A percentile compares a stretch with the other conserved stretches of the same genome.
These are phyloP conservation scores for Phialemoniopsis sp. DNA, from an alignment of 2,329 filamentous ascomycete species.

Conservation along the genomic window DNA sequence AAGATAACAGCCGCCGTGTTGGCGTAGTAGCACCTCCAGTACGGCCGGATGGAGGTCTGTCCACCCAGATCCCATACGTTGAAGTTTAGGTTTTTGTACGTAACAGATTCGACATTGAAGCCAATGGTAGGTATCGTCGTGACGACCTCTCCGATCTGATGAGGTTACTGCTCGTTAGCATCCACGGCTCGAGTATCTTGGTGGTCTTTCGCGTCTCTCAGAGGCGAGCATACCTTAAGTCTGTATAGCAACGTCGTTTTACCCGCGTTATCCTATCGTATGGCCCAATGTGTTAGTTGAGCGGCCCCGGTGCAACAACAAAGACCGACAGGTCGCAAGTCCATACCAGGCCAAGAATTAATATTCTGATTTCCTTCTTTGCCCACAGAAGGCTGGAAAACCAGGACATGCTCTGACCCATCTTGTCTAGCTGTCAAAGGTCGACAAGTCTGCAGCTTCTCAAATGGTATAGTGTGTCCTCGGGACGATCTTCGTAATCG, in stretches of 20 bases:
- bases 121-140: slow-evolving; percentile 99
- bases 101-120: slow-evolving; percentile 98
- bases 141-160: slow-evolving; percentile 93
- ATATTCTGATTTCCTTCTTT: slow-evolving; percentile 97
- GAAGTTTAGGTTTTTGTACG: slow-evolving; percentile 97
- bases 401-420: slow-evolving; percentile 65
- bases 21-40: slow-evolving; percentile 99
- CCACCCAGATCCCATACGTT: slow-evolving; percentile 99
- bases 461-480: slow-evolving; percentile 2
- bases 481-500: background rate
- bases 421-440: slow-evolving; percentile 29
- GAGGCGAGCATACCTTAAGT: slow-evolving; percentile 64
- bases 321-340: slow-evolving; percentile 4
- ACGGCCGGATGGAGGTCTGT: slow-evolving; percentile 96
- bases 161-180: slow-evolving; percentile 7
- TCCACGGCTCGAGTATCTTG: background rate
- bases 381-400: slow-evolving; percentile 73
- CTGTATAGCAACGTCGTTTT: slow-evolving; percentile 97
- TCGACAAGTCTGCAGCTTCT: slow-evolving; percentile 2
- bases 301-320: slow-evolving; percentile 9
- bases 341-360: slow-evolving; percentile 84
- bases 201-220: too few relatives aligned
- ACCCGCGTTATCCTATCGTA: slow-evolving; percentile 83
- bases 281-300: slow-evolving; percentile 6
- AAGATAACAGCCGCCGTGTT: slow-evolving; percentile 99